Percentiles rank a stretch among this genome's conserved stretches.
These are phyloP conservation scores for Aphanocladium album DNA, from an alignment of 2,329 filamentous ascomycete species.

Conservation along the genomic window DNA sequence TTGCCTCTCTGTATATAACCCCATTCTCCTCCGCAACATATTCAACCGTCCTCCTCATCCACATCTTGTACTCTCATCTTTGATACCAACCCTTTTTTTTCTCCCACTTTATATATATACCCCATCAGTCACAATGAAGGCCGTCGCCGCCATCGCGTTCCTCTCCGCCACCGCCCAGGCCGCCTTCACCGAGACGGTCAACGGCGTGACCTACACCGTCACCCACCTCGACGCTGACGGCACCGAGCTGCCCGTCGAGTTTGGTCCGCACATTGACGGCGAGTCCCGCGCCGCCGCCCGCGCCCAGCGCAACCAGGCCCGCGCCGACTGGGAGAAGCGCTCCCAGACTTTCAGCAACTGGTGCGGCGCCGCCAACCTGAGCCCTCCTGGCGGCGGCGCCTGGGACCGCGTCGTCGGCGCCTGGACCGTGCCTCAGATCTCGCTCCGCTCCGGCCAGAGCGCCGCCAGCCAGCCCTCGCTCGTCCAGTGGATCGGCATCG, in stretches of 20 bases:
- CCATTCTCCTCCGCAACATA: neutral
- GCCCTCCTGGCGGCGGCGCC: neutral
- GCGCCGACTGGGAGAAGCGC: constrained; percentile 24
- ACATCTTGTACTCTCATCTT: neutral
- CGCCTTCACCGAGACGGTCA: constrained; percentile 1
- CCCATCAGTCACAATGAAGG: neutral
- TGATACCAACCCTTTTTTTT: neutral
- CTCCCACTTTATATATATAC: neutral
- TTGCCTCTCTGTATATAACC: neutral
- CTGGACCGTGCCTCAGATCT: neutral
- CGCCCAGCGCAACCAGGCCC: constrained; percentile 25
- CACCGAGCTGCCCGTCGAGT: constrained; percentile 7
- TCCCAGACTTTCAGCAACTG: constrained; percentile 1
- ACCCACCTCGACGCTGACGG: constrained; percentile 4
- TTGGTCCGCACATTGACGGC: neutral
- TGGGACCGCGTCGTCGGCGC: neutral
- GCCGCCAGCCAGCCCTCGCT: neutral
- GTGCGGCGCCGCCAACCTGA: constrained; percentile 6
- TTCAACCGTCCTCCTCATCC: neutral
- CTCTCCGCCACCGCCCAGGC: constrained; percentile 2
- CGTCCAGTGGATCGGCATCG: constrained; percentile 5
- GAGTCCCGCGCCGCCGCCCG: neutral
- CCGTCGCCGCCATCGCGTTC: neutral
- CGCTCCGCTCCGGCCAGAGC: neutral
- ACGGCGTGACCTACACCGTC: constrained; percentile 10